These are phyloP conservation scores for Aspergillus ruber DNA, from an alignment of 2,329 filamentous ascomycete species.

Conservation along the genomic window DNA sequence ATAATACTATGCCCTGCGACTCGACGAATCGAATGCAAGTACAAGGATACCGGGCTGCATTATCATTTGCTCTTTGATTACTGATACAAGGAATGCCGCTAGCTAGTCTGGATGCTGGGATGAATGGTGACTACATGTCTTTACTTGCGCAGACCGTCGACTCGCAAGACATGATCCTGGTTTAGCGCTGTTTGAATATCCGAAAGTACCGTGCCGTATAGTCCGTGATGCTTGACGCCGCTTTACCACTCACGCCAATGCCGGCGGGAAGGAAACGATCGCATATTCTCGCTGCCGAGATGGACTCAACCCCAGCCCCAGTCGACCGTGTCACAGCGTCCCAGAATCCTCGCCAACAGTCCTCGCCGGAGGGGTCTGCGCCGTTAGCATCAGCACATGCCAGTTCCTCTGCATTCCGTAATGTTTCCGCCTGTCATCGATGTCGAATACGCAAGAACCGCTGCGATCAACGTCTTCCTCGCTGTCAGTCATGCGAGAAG, in stretches of 20 bases:
- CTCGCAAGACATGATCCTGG: not conserved
- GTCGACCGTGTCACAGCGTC: slow-evolving; percentile 9
- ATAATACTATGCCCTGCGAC: too few species aligned
- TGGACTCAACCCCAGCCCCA: slow-evolving; percentile 14
- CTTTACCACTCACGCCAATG: slow-evolving; percentile 24
- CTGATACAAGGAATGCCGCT: too few species aligned
- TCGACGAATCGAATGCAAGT: too few species aligned
- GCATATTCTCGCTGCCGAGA: slow-evolving; percentile 21
- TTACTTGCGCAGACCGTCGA: not conserved
- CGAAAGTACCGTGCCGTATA: not conserved
- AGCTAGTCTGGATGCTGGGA: too few species aligned
- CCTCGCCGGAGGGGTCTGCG: slow-evolving; percentile 11
- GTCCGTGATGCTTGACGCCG: slow-evolving; percentile 28
- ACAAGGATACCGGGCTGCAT: too few species aligned
- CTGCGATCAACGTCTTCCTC: slow-evolving; percentile 87
- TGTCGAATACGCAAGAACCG: slow-evolving; percentile 89
- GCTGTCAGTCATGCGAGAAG: slow-evolving; percentile 87
- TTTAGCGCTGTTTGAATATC: not conserved
- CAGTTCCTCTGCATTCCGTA: slow-evolving; percentile 56
- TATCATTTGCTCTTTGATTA: too few species aligned
- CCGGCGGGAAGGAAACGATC: slow-evolving; percentile 33
- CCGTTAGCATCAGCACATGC: slow-evolving; percentile 13
- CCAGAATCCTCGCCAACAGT: slow-evolving; percentile 9
- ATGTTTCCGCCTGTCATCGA: slow-evolving; percentile 90
- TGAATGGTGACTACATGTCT: too few species aligned